phyloP scores from a whole-genome alignment of 257 asterid genomes.

The Lavandula angustifolia region DNA sequence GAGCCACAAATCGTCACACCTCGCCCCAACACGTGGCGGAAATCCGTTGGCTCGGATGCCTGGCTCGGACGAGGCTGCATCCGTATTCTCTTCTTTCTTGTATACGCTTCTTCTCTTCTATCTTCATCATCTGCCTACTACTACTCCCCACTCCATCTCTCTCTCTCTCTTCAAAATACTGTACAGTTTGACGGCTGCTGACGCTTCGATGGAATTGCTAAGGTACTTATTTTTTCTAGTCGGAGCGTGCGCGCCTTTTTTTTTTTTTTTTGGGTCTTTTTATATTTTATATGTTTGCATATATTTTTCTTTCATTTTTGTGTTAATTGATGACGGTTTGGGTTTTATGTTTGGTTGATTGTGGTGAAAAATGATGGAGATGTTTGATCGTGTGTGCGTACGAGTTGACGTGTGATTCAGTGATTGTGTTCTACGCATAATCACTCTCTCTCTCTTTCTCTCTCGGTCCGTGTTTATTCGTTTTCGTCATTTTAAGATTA shows the following conservation, averaged over 20 bases:
- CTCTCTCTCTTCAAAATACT: neutral
- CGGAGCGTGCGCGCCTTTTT: neutral
- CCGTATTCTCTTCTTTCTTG: constrained; percentile 22
- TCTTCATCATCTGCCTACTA: constrained; percentile 30
- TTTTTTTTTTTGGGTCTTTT: neutral
- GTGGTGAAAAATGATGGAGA: constrained; percentile 9
- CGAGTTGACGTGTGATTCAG: constrained; percentile 19
- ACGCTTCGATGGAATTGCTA: constrained; percentile 12
- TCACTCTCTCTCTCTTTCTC: neutral
- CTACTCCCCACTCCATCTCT: constrained; percentile 17
- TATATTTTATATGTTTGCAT: neutral
- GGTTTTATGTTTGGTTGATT: constrained; percentile 14
- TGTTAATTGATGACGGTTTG: constrained; percentile 15
- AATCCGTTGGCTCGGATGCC: constrained; percentile 40
- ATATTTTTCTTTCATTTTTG: neutral
- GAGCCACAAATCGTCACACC: constrained; percentile 31
- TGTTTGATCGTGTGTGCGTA: constrained; percentile 23
- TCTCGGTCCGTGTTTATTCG: neutral
- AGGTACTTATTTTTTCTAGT: constrained; percentile 21
- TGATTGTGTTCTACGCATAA: neutral
- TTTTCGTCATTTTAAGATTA: neutral
- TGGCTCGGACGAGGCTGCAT: constrained; percentile 37
- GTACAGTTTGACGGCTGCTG: constrained; percentile 25
- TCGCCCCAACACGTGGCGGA: constrained; percentile 41
- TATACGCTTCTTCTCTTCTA: constrained; percentile 37